Percentiles rank a stretch among this genome's conserved stretches.
Conservation (phyloP, 1,284 basidiomycete genomes). For the Cystobasidium pallidum region DNA sequence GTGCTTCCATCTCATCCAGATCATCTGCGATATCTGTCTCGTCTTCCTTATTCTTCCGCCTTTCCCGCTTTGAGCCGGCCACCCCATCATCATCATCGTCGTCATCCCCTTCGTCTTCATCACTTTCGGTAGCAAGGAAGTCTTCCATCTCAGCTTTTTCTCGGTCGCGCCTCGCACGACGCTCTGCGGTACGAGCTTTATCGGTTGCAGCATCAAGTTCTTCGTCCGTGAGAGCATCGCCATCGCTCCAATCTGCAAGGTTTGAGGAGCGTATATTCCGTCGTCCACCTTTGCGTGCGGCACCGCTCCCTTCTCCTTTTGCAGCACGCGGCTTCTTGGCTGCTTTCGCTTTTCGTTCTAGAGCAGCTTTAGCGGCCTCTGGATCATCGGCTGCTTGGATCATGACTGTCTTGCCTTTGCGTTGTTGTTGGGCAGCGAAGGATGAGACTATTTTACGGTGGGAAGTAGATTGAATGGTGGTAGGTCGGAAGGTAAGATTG, state of each 20-base stretch:
- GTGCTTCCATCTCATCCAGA: conserved; percentile 53
- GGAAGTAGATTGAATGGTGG: conserved; percentile 84
- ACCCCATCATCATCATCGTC: conserved; percentile 54
- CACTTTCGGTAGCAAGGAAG: conserved; percentile 41
- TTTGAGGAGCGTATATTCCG: conserved; percentile 45
- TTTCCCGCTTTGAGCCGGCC: conserved; percentile 52
- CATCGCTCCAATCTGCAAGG: conserved; percentile 48
- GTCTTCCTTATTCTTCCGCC: conserved; percentile 46
- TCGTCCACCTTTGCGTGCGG: conserved; percentile 35
- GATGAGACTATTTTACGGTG: conserved; percentile 84
- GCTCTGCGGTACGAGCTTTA: conserved; percentile 8
- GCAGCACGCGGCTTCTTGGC: conserved; percentile 52
- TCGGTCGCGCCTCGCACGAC: conserved; percentile 38
- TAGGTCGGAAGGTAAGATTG: conserved; percentile 79
- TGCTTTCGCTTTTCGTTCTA: conserved; percentile 53
- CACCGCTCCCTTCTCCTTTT: conserved; percentile 43
- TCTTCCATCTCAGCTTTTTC: conserved; percentile 44
- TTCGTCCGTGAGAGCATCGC: conserved; percentile 51
- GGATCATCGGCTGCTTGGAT: conserved; percentile 65
- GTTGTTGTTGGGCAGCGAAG: conserved; percentile 76
- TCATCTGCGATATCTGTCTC: conserved; percentile 54
- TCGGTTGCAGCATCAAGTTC: conserved; percentile 45
- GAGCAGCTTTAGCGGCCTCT: conserved; percentile 46
- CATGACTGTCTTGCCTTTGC: conserved; percentile 71
- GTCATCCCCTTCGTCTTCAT: conserved; percentile 45